Base-by-base conservation (phyloP, 1,139 yeast species). In the Scheffersomyces cryptocercus region DNA sequence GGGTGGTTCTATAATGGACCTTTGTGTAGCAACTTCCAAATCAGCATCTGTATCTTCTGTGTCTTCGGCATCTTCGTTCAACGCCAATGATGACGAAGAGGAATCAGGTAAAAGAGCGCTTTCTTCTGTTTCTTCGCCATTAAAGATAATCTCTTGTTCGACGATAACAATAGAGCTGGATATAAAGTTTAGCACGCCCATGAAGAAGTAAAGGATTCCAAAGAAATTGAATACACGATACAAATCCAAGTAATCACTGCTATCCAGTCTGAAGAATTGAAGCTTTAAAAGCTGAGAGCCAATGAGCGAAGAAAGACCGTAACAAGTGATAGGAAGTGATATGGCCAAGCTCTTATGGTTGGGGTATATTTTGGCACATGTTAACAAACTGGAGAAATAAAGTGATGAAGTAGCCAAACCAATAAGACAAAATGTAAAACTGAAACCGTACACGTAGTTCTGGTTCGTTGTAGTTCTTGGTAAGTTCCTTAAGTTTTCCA, bases 331-430 rank as follows among this genome's bases (percentile, higher is more conserved):
- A 0, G 98, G 98, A 32, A 88, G 76, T 38, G 96, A 85, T 37
- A 93, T 89, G 34, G 96, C 87, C 48, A 91, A 67, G 2, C 96
- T 87, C 48, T 88, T 86, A 38, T 74, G 75, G 31, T 81, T 70
- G 0, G 96, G 95, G 56, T 82, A 87, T 24, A 89, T 78, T 53
- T 85, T 83, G 2, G 97, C 95, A 65, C 97, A 88, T 1, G 95
- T 86, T 30, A 90, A 72, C 47, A 90, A 69, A 37, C 90, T 81
- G 48, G 88, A 78, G 58, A 90, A 86, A 64, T 86, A 90, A 37
- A 88, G 70, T 4, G 95, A 75, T 4, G 95, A 84, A 0, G 97
- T 88, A 9, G 95, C 95, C 46, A 83, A 68, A 0, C 97, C 97
- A 45, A 90, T 81, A 40, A 75, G 55, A 46, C 71, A 67, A 46